phyloP scores from a whole-genome alignment of 257 asterid species.

The Nyctanthes arbortristis region DNA sequence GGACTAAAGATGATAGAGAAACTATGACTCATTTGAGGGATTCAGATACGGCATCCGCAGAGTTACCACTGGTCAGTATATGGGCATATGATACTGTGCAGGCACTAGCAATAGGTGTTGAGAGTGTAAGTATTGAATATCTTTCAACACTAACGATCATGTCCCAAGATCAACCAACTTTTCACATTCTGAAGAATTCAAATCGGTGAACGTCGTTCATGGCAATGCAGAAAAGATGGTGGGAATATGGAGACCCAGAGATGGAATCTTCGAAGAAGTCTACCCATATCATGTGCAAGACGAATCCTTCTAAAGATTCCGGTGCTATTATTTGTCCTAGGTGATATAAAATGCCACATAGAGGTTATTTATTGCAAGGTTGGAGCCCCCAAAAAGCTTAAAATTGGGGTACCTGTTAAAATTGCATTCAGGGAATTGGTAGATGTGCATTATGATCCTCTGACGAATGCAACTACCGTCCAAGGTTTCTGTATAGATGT shows the following conservation, averaged over 20 bases:
- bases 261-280: neutral
- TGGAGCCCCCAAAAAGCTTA: constrained; percentile 16
- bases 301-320: neutral
- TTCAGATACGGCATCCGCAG: neutral
- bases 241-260: neutral
- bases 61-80: neutral
- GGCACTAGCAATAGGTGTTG: neutral
- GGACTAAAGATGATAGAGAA: neutral
- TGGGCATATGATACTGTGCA: neutral
- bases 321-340: neutral
- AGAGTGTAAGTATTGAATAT: neutral
- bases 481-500: constrained; percentile 22
- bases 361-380: neutral
- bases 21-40: neutral
- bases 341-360: neutral
- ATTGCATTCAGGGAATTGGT: constrained; percentile 22
- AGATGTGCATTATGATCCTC: constrained; percentile 13
- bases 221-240: neutral
- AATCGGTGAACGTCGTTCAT: neutral
- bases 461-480: constrained; percentile 4
- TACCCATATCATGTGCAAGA: neutral
- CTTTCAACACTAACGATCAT: neutral
- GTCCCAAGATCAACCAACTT: neutral
- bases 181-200: neutral
- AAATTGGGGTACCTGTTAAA: constrained; percentile 16